Evolutionary conservation across 2,329 filamentous ascomycete species (phyloP).

Genomic region (Colletotrichum horii): DNA sequence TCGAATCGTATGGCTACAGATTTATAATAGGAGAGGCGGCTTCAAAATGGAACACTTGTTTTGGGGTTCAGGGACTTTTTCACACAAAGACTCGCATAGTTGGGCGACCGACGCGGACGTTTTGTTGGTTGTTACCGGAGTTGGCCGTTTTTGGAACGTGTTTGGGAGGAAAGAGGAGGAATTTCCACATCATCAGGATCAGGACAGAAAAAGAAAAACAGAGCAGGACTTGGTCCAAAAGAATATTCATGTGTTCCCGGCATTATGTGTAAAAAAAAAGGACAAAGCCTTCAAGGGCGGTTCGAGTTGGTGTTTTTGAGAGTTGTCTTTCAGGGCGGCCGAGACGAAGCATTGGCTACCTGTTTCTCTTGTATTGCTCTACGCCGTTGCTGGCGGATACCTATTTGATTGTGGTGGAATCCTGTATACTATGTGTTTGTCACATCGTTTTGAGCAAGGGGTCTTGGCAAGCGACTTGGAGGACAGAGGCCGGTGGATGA

Average conservation of each 20-base stretch:
- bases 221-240: background rate
- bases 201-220: constrained; percentile 6
- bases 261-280: background rate
- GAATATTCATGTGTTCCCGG: background rate
- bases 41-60: background rate
- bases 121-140: background rate
- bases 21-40: constrained; percentile 10
- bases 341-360: background rate
- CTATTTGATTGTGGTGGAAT: constrained; percentile 3
- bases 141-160: background rate
- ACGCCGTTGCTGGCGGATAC: background rate
- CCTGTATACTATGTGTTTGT: background rate
- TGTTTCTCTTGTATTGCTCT: background rate
- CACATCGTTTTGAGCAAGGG: background rate
- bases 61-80: background rate
- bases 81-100: constrained; percentile 20
- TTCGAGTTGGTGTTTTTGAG: background rate
- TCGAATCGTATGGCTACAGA: constrained; percentile 5
- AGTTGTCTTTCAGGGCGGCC: background rate
- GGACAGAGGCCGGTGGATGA: background rate
- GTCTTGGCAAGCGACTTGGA: background rate
- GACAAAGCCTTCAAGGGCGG: background rate
- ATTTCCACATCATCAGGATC: background rate
- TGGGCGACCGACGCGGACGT: constrained; percentile 19
- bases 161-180: background rate